phyloP scores from a whole-genome alignment of 805 yeast genomes.

The Ogataea pini region DNA sequence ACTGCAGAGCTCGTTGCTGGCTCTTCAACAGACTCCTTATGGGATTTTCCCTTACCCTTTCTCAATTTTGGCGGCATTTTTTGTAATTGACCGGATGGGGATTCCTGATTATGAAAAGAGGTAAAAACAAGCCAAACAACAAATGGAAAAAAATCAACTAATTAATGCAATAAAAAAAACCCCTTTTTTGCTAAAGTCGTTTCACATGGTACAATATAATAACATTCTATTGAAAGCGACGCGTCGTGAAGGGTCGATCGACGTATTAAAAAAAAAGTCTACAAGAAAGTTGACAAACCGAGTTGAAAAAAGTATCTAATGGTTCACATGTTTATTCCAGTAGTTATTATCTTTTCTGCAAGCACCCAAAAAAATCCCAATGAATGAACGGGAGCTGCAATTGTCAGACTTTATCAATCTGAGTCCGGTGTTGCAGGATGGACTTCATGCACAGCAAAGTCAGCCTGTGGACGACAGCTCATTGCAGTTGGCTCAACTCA shows the following conservation, averaged over 20 bases:
- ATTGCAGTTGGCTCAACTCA: slow-evolving; percentile 47
- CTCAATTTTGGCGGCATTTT: slow-evolving; percentile 13
- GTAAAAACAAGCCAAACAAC: background rate
- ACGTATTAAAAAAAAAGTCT: too few species aligned
- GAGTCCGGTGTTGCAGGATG: slow-evolving; percentile 21
- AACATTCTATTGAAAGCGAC: background rate
- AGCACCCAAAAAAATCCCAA: background rate
- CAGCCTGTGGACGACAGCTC: slow-evolving; percentile 18
- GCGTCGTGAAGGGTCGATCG: background rate
- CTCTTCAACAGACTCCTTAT: background rate
- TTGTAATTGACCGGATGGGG: background rate
- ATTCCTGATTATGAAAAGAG: background rate
- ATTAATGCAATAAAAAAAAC: background rate
- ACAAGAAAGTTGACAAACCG: too few species aligned
- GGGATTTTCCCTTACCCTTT: slow-evolving; percentile 5
- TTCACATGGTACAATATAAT: background rate
- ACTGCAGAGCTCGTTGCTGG: slow-evolving; percentile 9
- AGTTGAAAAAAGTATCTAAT: background rate
- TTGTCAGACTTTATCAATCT: slow-evolving; percentile 8
- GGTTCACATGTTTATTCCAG: too few species aligned
- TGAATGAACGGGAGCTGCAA: background rate
- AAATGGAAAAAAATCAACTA: background rate
- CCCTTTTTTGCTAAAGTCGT: background rate
- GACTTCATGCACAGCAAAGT: background rate
- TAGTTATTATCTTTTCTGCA: too few species aligned